Evolutionary conservation across 306 rosid species (phyloP), one percentile per base, ranked within the genome.

Genomic region (Casuarina cunninghamiana): DNA sequence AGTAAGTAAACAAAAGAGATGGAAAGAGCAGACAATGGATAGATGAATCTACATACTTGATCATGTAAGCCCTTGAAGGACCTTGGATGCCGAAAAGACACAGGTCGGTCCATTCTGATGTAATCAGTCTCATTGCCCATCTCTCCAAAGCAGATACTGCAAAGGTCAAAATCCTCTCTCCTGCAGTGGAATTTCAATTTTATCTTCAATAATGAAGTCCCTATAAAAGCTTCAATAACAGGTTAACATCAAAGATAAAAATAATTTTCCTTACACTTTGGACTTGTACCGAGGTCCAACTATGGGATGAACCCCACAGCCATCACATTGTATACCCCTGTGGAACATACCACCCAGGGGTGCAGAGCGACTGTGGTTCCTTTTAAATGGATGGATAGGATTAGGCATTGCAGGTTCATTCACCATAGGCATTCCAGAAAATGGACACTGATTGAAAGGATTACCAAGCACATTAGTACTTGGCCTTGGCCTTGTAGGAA

Each of bases 221-320:
- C 15, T n/a, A n/a, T 13, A 50, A 65, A 51, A 11, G 53, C 21
- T 1, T 38, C 19, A 38, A 0, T 44, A 46, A 75, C 75, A 53
- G 54, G 49, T 54, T 46, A 65, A 74, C 48, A 55, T 38, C 38
- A 54, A 44, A 57, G 12, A 15, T 51, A 61, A 66, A 26, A 57
- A 72, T 17, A 69, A 57, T 50, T 73, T 26, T 80, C 51, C 97
- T 83, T 82, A 96, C 99, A 93, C 85, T 88, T 77, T 71, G 45
- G 99, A 96, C 86, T 88, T 91, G 89, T 84, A 96, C 46, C 99
- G 97, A 58, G 98, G 94, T 63, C 99, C 99, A 48, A 88, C 84
- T 67, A 96, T 96, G 42, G 99, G 97, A 89, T 76, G 88, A 69
- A 84, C 90, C 32, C 98, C 99, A 85, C 99, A 96, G 26, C 93